Percentiles rank a stretch among this genome's conserved stretches.
Conservation (phyloP, 164 flowering plant genomes). For the Annona squamosa region DNA sequence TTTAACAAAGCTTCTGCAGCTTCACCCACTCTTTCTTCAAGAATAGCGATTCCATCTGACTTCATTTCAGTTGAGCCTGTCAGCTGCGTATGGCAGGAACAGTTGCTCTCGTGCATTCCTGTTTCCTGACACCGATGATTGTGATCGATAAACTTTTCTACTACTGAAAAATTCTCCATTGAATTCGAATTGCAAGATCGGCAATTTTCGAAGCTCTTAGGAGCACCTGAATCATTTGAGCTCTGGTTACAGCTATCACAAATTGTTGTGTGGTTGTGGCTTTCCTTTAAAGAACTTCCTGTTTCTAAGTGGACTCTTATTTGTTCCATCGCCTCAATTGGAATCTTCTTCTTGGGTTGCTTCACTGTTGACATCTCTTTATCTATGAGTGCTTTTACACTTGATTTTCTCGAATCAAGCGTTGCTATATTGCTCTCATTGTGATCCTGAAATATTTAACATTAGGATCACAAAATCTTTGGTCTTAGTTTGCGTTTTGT, state of each 20-base stretch:
- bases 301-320: constrained; percentile 19
- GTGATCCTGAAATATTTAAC: constrained; percentile 33
- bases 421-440: constrained; percentile 20
- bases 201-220: constrained; percentile 19
- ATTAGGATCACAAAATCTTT: not conserved
- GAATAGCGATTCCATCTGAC: constrained; percentile 24
- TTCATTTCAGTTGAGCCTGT: constrained; percentile 16
- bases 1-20: constrained; percentile 45
- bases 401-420: constrained; percentile 32
- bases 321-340: constrained; percentile 13
- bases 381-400: constrained; percentile 72
- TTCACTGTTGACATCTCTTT: constrained; percentile 57
- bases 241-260: constrained; percentile 24
- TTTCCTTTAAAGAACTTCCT: constrained; percentile 16
- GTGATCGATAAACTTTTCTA: constrained; percentile 47
- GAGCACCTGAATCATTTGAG: constrained; percentile 20
- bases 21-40: constrained; percentile 44
- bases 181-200: constrained; percentile 14
- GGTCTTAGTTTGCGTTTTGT: too few relatives aligned
- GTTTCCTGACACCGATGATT: constrained; percentile 12
- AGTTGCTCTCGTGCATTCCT: constrained; percentile 9
- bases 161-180: constrained; percentile 16
- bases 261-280: constrained; percentile 25
- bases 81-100: constrained; percentile 11
- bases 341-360: constrained; percentile 25